Percentiles rank a stretch among this genome's conserved stretches.
Conservation (phyloP, 805 yeast species). For the Zygosaccharomyces siamensis region DNA sequence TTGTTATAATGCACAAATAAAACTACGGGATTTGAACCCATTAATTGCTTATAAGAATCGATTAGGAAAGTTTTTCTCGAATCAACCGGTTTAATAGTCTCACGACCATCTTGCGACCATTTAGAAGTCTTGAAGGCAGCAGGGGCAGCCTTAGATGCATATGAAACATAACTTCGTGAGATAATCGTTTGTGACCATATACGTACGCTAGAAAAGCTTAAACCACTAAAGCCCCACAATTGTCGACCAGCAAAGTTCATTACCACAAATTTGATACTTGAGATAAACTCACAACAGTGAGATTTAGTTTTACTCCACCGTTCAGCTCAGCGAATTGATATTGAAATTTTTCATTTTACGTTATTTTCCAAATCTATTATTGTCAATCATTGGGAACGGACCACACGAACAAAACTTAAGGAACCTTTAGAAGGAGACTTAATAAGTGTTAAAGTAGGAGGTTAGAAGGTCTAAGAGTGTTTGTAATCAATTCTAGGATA, state of each 20-base stretch:
- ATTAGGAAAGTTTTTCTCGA: constrained; percentile 84
- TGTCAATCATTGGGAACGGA: constrained; percentile 4
- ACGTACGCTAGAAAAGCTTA: background rate
- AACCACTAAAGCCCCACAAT: background rate
- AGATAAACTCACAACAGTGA: background rate
- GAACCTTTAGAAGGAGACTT: background rate
- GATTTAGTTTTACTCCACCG: background rate
- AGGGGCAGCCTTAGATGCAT: constrained; percentile 4
- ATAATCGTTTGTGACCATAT: background rate
- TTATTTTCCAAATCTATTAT: background rate
- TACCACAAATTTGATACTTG: background rate
- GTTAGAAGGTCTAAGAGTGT: too few species aligned
- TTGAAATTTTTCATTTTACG: constrained; percentile 3
- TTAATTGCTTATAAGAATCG: constrained; percentile 69
- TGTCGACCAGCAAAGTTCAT: background rate
- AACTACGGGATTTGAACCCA: constrained; percentile 64
- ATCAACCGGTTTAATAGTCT: constrained; percentile 55
- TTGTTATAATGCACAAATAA: constrained; percentile 84
- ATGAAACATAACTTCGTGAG: background rate
- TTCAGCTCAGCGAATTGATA: background rate
- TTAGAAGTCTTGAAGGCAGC: constrained; percentile 5
- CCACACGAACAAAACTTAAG: background rate
- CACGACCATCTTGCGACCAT: constrained; percentile 22
- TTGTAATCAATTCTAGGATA: background rate
- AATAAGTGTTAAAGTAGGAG: background rate